Base-by-base conservation (phyloP, 805 yeast species). In the Clavispora phyllophila region DNA sequence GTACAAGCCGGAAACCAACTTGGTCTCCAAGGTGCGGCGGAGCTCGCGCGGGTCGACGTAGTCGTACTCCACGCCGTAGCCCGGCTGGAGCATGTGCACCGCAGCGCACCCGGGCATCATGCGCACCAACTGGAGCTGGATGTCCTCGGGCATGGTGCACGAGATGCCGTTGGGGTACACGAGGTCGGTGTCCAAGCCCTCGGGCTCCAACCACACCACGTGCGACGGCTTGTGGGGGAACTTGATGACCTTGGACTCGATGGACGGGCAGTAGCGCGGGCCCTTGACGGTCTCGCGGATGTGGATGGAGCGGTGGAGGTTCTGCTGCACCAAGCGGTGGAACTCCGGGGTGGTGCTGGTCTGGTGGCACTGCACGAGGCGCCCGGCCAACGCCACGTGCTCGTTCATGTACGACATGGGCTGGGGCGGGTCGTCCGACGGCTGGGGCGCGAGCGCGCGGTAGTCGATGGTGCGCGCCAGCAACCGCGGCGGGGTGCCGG, bases 41-140 rank as follows among this genome's bases (percentile, higher is more conserved):
- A 93, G 70, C 56, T 90, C 96, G 49, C 96, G 74, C 2, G 99
- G 99, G 57, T 93, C 96, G 23, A 93, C 83, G 60, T 87, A 93
- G 57, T 93, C 99, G 59, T 93, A 93, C 62, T 93, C 99, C 2
- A 93, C 99, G n/a, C 99, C 99, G 59, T 93, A 93, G 0, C 97
- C 99, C 0, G 97, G 96, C 58, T 90, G 96, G 10, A 84, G 59
- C 86, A 93, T 87, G n/a, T 66, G 70, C 0, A 85, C 96, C 50
- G 86, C 80, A 54, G 87, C 96, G 39, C 95, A 75, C 0, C 99
- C 99, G 4, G 88, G 85, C 47, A 93, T 86, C 68, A 87, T 67
- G 45, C 73, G 70, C 42, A 93, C 75, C 73, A 90, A 75, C 49
- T 77, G 70, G 18, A 73, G 74, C 63, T 93, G 99, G 24, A 90